Conservation (phyloP, 169 alveolate species). For the Plasmodium falciparum region DNA sequence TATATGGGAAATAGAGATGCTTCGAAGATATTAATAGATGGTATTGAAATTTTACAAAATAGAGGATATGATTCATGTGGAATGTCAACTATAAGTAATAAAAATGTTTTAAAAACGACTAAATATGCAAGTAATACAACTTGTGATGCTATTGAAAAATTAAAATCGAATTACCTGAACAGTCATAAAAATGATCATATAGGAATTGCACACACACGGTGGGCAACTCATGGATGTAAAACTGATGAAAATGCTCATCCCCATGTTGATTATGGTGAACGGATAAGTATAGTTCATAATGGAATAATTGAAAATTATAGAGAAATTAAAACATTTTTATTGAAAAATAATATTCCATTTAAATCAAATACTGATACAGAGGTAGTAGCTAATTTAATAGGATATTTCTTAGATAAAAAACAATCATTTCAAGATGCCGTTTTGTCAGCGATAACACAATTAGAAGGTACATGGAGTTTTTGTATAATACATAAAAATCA, state of each 20-base stretch:
- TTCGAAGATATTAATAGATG: slow-evolving; percentile 87
- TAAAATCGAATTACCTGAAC: slow-evolving; percentile 81
- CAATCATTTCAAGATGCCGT: slow-evolving; percentile 84
- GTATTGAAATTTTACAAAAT: slow-evolving; percentile 91
- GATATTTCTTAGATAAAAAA: neutral
- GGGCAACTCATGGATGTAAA: slow-evolving; percentile 99
- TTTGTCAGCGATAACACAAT: slow-evolving; percentile 87
- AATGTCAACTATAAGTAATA: slow-evolving; percentile 89
- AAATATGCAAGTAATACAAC: slow-evolving; percentile 87
- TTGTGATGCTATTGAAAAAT: slow-evolving; percentile 86
- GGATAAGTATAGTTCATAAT: slow-evolving; percentile 96
- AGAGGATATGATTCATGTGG: slow-evolving; percentile 98
- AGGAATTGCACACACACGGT: slow-evolving; percentile 99
- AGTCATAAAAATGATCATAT: slow-evolving; percentile 88
- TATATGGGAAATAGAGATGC: slow-evolving; percentile 90
- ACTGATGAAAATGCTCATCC: slow-evolving; percentile 98
- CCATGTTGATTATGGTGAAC: slow-evolving; percentile 92
- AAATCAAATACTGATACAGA: slow-evolving; percentile 96
- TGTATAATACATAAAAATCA: slow-evolving; percentile 91
- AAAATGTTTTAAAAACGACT: slow-evolving; percentile 87
- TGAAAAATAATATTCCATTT: slow-evolving; percentile 77
- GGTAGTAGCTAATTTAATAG: slow-evolving; percentile 93
- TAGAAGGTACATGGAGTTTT: slow-evolving; percentile 98
- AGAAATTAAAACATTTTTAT: slow-evolving; percentile 85
- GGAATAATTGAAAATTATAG: slow-evolving; percentile 95